phyloP scores from a whole-genome alignment of 495 filamentous ascomycete species.

The Aspergillus panamensis region DNA sequence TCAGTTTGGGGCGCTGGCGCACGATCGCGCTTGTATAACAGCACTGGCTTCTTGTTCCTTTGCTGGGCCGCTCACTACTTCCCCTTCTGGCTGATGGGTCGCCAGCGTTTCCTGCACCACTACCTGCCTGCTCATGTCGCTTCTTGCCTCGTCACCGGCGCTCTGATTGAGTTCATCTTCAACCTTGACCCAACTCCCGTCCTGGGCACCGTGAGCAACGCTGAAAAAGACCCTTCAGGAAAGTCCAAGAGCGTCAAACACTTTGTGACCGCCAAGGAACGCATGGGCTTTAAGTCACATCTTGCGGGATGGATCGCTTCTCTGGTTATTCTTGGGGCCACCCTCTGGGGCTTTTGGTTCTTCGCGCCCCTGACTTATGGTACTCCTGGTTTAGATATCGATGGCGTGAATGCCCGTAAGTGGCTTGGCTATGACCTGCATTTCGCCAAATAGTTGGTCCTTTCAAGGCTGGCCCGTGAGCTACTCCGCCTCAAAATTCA shows the following conservation, averaged over 20 bases:
- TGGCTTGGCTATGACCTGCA: conserved; percentile 97
- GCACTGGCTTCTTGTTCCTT: conserved; percentile 97
- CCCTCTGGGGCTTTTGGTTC: conserved; percentile 81
- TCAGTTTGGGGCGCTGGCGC: conserved; percentile 62
- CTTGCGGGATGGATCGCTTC: conserved; percentile 74
- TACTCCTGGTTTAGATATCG: conserved; percentile 81
- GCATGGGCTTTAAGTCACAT: conserved; percentile 76
- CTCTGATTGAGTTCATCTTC: conserved; percentile 95
- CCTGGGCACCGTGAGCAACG: conserved; percentile 34
- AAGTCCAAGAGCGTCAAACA: conserved; percentile 35
- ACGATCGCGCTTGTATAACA: conserved; percentile 92
- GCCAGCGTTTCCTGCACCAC: conserved; percentile 72
- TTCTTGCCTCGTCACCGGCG: conserved; percentile 89
- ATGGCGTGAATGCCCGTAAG: conserved; percentile 78
- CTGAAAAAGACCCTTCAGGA: conserved; percentile 46
- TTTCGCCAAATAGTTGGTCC: conserved; percentile 79
- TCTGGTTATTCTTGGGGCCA: conserved; percentile 60
- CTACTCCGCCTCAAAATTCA: no score
- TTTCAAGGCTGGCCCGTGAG: not conserved
- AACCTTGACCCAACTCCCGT: conserved; percentile 69
- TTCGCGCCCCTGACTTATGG: conserved; percentile 95
- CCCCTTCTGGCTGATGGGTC: conserved; percentile 73
- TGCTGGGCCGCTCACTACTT: conserved; percentile 72
- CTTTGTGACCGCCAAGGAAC: conserved; percentile 70
- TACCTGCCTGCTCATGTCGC: conserved; percentile 88